Evolutionary conservation across 164 flowering plant genomes (phyloP).

Genomic region (Stephania cephalantha): DNA sequence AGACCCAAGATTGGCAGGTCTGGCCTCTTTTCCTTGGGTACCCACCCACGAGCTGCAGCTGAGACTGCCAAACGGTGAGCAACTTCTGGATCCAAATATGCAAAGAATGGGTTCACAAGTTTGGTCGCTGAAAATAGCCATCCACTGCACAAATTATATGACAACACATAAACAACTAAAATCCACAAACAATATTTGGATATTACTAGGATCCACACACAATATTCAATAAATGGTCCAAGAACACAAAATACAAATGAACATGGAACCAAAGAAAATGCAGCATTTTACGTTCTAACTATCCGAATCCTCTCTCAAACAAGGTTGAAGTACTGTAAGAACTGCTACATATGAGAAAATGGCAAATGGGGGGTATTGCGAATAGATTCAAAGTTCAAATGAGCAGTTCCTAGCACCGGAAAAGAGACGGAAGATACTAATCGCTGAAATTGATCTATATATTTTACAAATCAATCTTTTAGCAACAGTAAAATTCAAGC

Average conservation of each 20-base stretch:
- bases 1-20: conserved; percentile 68
- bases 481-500: no score
- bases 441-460: neutral
- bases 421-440: neutral
- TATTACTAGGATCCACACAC: neutral
- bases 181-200: neutral
- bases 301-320: no score
- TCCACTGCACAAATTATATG: conserved; percentile 56
- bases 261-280: neutral
- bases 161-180: neutral
- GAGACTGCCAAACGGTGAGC: conserved; percentile 77
- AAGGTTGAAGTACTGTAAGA: no score
- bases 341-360: no score
- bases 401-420: neutral
- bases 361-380: no score
- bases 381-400: no score
- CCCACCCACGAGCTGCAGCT: conserved; percentile 96
- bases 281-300: neutral
- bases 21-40: conserved; percentile 89
- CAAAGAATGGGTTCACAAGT: conserved; percentile 95
- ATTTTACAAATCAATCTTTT: no score
- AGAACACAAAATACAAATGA: neutral
- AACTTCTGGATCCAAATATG: conserved; percentile 80
- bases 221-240: neutral
- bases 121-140: conserved; percentile 95